phyloP scores from a whole-genome alignment of 495 filamentous ascomycete genomes.

The Hypoxylon subgilvum region DNA sequence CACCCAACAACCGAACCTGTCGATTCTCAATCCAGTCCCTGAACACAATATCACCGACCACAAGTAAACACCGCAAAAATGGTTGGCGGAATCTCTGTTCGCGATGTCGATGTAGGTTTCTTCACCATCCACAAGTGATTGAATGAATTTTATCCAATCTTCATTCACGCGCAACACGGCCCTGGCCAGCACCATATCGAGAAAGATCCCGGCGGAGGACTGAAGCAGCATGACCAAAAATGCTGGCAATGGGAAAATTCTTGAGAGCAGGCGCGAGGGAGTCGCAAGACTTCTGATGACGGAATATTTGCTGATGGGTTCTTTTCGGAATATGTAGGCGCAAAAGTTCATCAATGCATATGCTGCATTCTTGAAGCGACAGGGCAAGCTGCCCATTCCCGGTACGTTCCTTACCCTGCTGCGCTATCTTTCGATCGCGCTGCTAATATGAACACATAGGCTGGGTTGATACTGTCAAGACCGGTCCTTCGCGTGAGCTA shows the following conservation, averaged over 20 bases:
- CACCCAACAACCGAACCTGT: neutral
- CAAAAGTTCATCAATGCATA: conserved; percentile 96
- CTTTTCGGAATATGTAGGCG: conserved; percentile 60
- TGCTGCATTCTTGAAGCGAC: conserved; percentile 96
- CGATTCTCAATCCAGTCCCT: neutral
- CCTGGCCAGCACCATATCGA: too few relatives aligned
- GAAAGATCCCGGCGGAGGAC: conserved; percentile 13
- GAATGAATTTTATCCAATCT: conserved; percentile 7
- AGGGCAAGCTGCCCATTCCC: conserved; percentile 97
- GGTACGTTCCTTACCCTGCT: conserved; percentile 59
- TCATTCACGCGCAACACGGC: conserved; percentile 6
- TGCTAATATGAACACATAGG: conserved; percentile 55
- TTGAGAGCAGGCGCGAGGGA: conserved; percentile 62
- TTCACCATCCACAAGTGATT: conserved; percentile 15
- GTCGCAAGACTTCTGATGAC: conserved; percentile 65
- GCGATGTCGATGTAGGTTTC: conserved; percentile 73
- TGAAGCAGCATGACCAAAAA: conserved; percentile 3
- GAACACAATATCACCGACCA: conserved; percentile 9
- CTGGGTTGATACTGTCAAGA: conserved; percentile 99
- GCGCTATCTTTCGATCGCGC: neutral
- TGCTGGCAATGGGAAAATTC: conserved; percentile 20
- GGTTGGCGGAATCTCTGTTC: conserved; percentile 78
- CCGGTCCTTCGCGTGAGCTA: conserved; percentile 91
- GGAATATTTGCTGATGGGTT: conserved; percentile 64
- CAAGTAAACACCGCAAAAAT: conserved; percentile 73